A percentile compares a stretch with the other conserved stretches of the same genome.
phyloP scores from a whole-genome alignment of 306 rosid genomes.

The Rubus parviflorus region DNA sequence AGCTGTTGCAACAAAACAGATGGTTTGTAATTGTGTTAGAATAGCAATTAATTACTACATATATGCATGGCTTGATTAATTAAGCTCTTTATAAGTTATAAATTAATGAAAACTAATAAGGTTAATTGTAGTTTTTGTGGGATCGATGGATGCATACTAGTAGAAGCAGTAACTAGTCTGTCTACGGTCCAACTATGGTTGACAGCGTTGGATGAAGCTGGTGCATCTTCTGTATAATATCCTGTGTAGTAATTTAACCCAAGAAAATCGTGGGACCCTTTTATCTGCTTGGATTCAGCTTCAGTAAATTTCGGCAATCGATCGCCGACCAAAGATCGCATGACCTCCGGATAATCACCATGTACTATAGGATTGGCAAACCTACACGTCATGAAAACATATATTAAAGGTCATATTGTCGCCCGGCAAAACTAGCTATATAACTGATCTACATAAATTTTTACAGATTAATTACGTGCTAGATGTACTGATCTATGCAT shows the following conservation, averaged over 20 bases:
- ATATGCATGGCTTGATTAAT: too few relatives aligned
- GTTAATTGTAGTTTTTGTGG: too few relatives aligned
- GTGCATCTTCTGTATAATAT: slow-evolving; percentile 27
- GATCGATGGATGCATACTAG: neutral
- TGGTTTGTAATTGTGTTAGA: neutral
- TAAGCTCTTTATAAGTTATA: too few relatives aligned
- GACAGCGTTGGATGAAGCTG: neutral
- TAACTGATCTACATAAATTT: too few relatives aligned
- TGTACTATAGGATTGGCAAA: slow-evolving; percentile 36
- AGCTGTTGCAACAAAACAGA: neutral
- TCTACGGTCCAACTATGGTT: neutral
- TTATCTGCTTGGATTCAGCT: slow-evolving; percentile 31
- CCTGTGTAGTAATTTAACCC: slow-evolving; percentile 45
- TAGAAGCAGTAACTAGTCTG: neutral
- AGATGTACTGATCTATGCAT: too few relatives aligned
- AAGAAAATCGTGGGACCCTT: slow-evolving; percentile 43
- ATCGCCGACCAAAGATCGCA: slow-evolving; percentile 26
- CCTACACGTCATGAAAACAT: slow-evolving; percentile 15
- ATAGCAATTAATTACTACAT: too few relatives aligned
- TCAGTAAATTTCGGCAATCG: slow-evolving; percentile 40
- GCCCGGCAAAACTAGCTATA: too few relatives aligned
- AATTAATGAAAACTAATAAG: too few relatives aligned
- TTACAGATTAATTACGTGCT: neutral
- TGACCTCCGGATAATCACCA: slow-evolving; percentile 43
- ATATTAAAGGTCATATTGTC: too few relatives aligned